These are phyloP conservation scores for Populus trichocarpa DNA, from an alignment of 441 rosid species.

Conservation along the genomic window DNA sequence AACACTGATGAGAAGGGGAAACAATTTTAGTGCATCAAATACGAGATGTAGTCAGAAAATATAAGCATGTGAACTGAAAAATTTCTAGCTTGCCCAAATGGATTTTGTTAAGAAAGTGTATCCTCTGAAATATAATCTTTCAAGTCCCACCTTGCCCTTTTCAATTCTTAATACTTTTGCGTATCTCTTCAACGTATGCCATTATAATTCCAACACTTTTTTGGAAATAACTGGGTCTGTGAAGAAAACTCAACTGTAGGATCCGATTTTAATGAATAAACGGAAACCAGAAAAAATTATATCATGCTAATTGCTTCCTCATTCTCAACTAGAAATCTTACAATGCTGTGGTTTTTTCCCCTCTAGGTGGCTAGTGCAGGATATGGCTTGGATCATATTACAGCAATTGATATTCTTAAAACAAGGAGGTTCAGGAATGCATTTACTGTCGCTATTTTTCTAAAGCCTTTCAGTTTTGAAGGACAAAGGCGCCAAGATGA, in stretches of 20 bases:
- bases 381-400: conserved; percentile 60
- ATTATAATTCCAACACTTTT: not conserved
- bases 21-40: not conserved
- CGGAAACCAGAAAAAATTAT: not conserved
- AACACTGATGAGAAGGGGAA: not conserved
- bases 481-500: conserved; percentile 81
- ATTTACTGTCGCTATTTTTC: conserved; percentile 58
- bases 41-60: not conserved
- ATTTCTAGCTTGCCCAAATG: not conserved
- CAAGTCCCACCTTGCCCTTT: not conserved
- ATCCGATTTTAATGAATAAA: too few relatives aligned
- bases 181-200: not conserved
- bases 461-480: conserved; percentile 93
- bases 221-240: not conserved
- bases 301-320: not conserved
- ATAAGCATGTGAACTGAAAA: not conserved
- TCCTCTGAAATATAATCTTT: not conserved
- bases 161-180: not conserved
- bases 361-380: conserved; percentile 76
- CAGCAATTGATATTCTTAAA: conserved; percentile 63
- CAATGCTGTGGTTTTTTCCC: not conserved
- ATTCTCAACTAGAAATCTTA: not conserved
- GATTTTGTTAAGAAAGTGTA: not conserved
- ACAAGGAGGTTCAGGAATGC: conserved; percentile 46
- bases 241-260: not conserved